Percentiles rank a stretch among this genome's conserved stretches.
Evolutionary conservation across 225 moss, liverwort and hornwort genomes (phyloP).

Genomic region (Takakia lepidozioides): DNA sequence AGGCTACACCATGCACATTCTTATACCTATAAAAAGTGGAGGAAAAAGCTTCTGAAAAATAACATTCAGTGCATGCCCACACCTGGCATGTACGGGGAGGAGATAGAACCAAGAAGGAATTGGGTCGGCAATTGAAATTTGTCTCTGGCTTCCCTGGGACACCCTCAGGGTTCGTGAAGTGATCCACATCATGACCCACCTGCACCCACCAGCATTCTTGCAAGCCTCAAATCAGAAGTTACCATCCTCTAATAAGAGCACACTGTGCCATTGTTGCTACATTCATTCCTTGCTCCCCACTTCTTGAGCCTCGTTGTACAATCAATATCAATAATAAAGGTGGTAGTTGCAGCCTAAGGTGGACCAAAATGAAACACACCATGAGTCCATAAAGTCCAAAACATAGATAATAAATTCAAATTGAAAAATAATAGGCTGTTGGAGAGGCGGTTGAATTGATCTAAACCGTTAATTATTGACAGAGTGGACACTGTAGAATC

Average conservation of each 20-base stretch:
- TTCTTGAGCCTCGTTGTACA: too few species aligned
- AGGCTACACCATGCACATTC: neutral
- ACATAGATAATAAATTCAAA: too few species aligned
- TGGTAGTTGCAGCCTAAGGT: too few species aligned
- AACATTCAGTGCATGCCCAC: neutral
- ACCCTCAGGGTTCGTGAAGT: slow-evolving; percentile 75
- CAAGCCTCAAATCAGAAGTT: neutral
- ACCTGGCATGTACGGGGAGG: slow-evolving; percentile 82
- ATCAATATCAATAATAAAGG: too few species aligned
- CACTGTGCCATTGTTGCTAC: neutral
- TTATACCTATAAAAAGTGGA: neutral
- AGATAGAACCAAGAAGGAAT: slow-evolving; percentile 75
- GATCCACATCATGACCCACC: slow-evolving; percentile 71
- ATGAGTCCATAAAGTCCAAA: too few species aligned
- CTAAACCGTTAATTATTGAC: too few species aligned
- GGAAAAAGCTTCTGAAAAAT: neutral
- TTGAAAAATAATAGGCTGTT: too few species aligned
- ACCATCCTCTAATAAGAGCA: neutral
- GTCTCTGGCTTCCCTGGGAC: slow-evolving; percentile 69
- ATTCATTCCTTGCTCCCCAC: too few species aligned
- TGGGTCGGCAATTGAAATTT: slow-evolving; percentile 72
- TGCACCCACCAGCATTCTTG: too few species aligned
- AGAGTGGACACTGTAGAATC: too few species aligned
- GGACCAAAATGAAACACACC: too few species aligned
- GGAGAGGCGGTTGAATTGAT: too few species aligned